Percentiles rank a stretch among this genome's conserved stretches.
Evolutionary conservation across 495 filamentous ascomycete species (phyloP).

Genomic region (Apodospora peruviana): DNA sequence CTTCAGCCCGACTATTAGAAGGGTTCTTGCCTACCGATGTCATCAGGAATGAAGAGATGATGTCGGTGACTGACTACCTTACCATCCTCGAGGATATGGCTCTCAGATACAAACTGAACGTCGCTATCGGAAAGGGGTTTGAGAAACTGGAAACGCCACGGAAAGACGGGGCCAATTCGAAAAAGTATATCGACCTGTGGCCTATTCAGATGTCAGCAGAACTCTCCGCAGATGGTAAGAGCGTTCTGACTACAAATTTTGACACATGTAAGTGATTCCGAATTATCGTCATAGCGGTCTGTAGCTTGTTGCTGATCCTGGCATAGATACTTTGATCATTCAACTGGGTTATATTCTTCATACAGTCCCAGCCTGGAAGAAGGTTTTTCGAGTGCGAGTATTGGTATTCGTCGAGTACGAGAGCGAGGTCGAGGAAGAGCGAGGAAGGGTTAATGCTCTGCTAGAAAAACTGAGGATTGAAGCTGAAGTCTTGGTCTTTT

Average conservation of each 20-base stretch:
- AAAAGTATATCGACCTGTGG: slow-evolving; percentile 85
- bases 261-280: slow-evolving; percentile 58
- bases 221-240: slow-evolving; percentile 58
- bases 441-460: slow-evolving; percentile 63
- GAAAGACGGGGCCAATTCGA: slow-evolving; percentile 48
- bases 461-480: slow-evolving; percentile 78
- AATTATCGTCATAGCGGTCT: not conserved
- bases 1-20: slow-evolving; percentile 38
- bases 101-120: slow-evolving; percentile 74
- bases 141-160: slow-evolving; percentile 66
- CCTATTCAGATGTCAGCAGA: slow-evolving; percentile 82
- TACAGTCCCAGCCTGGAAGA: slow-evolving; percentile 80
- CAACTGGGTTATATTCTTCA: slow-evolving; percentile 81
- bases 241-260: slow-evolving; percentile 81
- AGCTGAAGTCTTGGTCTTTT: slow-evolving; percentile 74
- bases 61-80: slow-evolving; percentile 64
- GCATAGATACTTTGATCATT: slow-evolving; percentile 68
- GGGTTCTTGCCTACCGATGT: slow-evolving; percentile 54
- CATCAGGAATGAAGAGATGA: slow-evolving; percentile 55
- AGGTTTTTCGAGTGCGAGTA: slow-evolving; percentile 66
- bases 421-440: slow-evolving; percentile 74
- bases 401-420: slow-evolving; percentile 88
- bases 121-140: slow-evolving; percentile 81
- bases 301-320: slow-evolving; percentile 2
- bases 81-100: slow-evolving; percentile 80